Evolutionary conservation across 768 basidiomycete genomes (phyloP), one percentile per base, ranked within the genome.

Genomic region (Krasilnikovozyma curviuscula): DNA sequence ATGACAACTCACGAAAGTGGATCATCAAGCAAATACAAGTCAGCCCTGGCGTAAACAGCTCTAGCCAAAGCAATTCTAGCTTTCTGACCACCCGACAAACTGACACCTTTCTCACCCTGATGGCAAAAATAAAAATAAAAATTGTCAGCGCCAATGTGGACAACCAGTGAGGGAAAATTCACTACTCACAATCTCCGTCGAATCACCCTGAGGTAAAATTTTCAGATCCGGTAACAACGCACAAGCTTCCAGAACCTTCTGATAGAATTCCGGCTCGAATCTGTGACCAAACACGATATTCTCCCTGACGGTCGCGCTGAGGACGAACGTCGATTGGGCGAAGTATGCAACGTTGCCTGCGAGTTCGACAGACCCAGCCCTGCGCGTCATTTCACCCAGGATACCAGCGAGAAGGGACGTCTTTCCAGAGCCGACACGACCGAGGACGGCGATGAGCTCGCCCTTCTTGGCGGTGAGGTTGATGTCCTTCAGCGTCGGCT

Each of bases 391-490:
- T 50, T 88, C 84, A 2, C 86, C 86, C 34, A 86, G 76, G 47
- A 88, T 77, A 0, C 83, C 81, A 1, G 78, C 77, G 34, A 83
- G 57, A 23, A 85, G 62, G 59, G 78, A 81, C 7, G 78, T 76
- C 81, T 97, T 97, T 46, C 91, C 89, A 32, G 77, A 74, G 8
- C 88, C 89, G 21, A 95, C 88, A 19, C 83, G 77, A 14, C 91
- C 91, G 16, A 91, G 71, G 7, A 95, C 66, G 3, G 79, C 84
- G 0, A 86, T 70, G 5, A 95, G 65, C 56, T 93, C 82, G 7
- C 89, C 88, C 61, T 84, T 89, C 44, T 70, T 73, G 2, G 81
- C 75, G 0, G 69, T 70, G 19, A 97, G 55, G 56, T 78, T 75
- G 55, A 95, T 78, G 44, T 75, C 77, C 59, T 83, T 78, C 8